Evolutionary conservation across 306 rosid species (phyloP), one percentile per base, ranked within the genome.

Genomic region (Cicer cuneatum): DNA sequence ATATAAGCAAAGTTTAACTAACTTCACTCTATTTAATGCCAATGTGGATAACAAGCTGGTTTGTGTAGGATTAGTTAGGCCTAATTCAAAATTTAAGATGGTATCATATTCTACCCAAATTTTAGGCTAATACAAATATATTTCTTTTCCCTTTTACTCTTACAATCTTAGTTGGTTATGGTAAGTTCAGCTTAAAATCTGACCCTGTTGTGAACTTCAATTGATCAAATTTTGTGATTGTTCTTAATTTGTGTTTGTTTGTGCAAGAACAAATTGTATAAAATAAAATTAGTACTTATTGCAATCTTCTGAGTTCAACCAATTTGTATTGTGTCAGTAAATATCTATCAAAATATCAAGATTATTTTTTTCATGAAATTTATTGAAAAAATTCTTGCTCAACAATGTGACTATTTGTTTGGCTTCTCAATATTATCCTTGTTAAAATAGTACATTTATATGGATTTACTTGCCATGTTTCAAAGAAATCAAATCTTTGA

Each of bases 381-480:
- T 56, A 65, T n/a, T 8, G 49, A 8, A 46, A 76, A 24, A 38
- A 61, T n/a, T 14, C 7, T 48, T 9, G 48, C 6, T 29, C 16
- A 71, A 41, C 33, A 15, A 43, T 15, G 68, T 56, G 68, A 40
- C 66, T 16, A 46, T 76, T 57, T 56, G 19, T 19, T 68, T 56
- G 39, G 52, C 40, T 56, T 67, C 74, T 43, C 68, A 33, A 19
- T 76, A 75, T 75, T 38, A 29, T 42, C 42, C 33, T 24, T 24
- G 73, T 66, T 19, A 16, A 69, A 69, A 24, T 24, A 24, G 33
- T 24, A 24, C 33, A 24, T 24, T 24, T 24, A 24, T 24, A 24
- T 24, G 33, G 33, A 24, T 24, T 2, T 24, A 24, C 33, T 24
- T 24, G 33, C 33, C 33, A 24, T 24, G 33, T 24, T 24, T 29